Base-by-base conservation (phyloP, 1,139 yeast species). In the Sugiyamaella pinicola region DNA sequence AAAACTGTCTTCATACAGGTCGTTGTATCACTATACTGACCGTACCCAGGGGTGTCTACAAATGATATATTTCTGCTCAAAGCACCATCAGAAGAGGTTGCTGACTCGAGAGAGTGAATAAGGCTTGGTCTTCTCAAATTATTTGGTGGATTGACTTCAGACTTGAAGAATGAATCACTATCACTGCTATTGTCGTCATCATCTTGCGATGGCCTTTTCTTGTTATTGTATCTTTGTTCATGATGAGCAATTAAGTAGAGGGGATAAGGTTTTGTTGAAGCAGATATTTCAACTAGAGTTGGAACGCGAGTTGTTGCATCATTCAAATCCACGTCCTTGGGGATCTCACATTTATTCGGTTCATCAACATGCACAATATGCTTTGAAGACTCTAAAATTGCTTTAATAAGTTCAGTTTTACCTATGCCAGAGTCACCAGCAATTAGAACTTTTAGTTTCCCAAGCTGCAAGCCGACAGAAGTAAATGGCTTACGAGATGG, bases 301-400 rank as follows among this genome's bases (percentile, higher is more conserved):
- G 45, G 17, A 12, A n/a, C 17, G n/a, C n/a, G n/a, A 24, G 5
- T 24, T 6, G 8, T 24, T 6, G 47, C 0, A 39, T 47, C 13
- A 21, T n/a, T 22, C 29, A 22, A 38, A 9, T 34, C 47, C 5
- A 48, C 8, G 39, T 49, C 48, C 31, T 39, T 26, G 29, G 29
- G 12, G 38, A 29, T 7, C 35, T 39, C 4, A 41, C 47, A 21
- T 29, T 43, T 40, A n/a, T 22, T 38, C 4, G 57, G 52, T n/a
- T 61, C 61, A 47, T 65, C 68, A 3, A 63, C 58, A 44, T 59
- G 61, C 5, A 66, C 69, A 33, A 67, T 58, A 35, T 63, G 67
- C 9, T 56, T 55, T 22, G 60, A 59, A 18, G 57, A 46, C 18
- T 54, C 56, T 10, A 62, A 54, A 26, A 66, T 54, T 12, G 68